Evolutionary conservation across 768 basidiomycete genomes (phyloP), one percentile per base, ranked within the genome.

Genomic region (Pulveroboletus sp.): DNA sequence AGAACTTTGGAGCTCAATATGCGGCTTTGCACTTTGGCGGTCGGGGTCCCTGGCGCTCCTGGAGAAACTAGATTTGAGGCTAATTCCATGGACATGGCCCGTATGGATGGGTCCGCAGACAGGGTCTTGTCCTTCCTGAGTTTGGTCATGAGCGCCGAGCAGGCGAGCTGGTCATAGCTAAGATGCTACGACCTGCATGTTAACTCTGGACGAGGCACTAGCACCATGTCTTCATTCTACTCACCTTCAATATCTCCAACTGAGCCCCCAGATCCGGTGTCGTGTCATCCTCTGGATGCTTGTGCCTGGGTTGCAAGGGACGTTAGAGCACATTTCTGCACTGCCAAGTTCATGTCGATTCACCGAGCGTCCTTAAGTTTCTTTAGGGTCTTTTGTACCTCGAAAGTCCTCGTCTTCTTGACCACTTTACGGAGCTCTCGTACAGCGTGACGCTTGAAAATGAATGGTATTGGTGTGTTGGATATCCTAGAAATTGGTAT

Each of bases 331-430:
- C 10, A 39, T 14, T 11, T 17, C 46, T 32, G 18, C 17, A 47
- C 8, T 8, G 13, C 28, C 32, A 36, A 27, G n/a, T n/a, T 44
- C 39, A 42, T 31, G n/a, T 27, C 1, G 27, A 54, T 72, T 44
- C 54, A 88, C 88, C 86, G 72, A 27, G 84, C 65, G 24, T 73
- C 76, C 65, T 88, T 92, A 27, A 93, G 70, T 67, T 80, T 83
- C 73, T 92, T 94, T 50, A 93, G 77, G n/a, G 86, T 68, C 63
- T 85, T 87, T 66, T 85, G 88, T 1, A 79, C 80, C 70, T 95
- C 93, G 53, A 89, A 88, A 0, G 78, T 70, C 63, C 82, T 89
- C 9, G 86, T 85, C 60, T 86, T 89, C 72, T 91, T 94, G 27
- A 85, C 80, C 5, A 84, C 79, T 58, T 86, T 87, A 55, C 78